These are phyloP conservation scores for Gleditsia sinensis DNA, from an alignment of 306 rosid genomes.

Conservation along the genomic window DNA sequence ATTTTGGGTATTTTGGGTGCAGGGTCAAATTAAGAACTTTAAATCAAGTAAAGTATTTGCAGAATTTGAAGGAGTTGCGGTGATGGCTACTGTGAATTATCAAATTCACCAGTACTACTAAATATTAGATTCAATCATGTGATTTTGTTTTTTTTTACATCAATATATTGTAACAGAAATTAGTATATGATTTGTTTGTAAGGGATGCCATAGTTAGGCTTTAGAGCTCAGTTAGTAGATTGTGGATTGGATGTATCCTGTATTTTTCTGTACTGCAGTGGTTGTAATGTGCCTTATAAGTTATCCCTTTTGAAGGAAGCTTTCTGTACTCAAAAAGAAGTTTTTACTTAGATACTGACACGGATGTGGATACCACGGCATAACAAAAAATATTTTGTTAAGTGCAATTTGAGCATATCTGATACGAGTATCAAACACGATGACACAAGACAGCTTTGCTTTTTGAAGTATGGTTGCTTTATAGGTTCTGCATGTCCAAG, in stretches of 20 bases:
- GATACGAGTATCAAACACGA: no score
- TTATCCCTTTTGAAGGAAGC: neutral
- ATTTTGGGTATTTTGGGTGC: constrained; percentile 38
- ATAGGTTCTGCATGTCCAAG: constrained; percentile 2
- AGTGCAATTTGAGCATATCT: no score
- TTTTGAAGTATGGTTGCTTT: no score
- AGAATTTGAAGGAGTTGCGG: constrained; percentile 17
- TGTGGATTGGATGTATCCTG: constrained; percentile 8
- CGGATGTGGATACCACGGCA: no score
- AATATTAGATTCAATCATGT: constrained; percentile 28
- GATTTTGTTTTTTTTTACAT: neutral
- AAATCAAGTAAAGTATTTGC: constrained; percentile 25
- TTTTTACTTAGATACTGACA: no score
- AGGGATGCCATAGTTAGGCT: constrained; percentile 8
- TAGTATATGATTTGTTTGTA: constrained; percentile 32
- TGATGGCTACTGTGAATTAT: constrained; percentile 31
- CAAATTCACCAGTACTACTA: constrained; percentile 12
- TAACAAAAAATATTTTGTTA: no score
- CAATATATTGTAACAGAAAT: constrained; percentile 18
- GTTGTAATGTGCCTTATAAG: constrained; percentile 15
- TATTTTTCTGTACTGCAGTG: constrained; percentile 6
- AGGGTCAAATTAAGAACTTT: constrained; percentile 44
- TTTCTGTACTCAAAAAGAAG: constrained; percentile 21
- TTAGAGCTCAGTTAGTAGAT: constrained; percentile 10
- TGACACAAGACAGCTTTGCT: no score